A percentile compares a stretch with the other conserved stretches of the same genome.
Evolutionary conservation across 495 filamentous ascomycete genomes (phyloP).

Genomic region (Xylaria telfairii): DNA sequence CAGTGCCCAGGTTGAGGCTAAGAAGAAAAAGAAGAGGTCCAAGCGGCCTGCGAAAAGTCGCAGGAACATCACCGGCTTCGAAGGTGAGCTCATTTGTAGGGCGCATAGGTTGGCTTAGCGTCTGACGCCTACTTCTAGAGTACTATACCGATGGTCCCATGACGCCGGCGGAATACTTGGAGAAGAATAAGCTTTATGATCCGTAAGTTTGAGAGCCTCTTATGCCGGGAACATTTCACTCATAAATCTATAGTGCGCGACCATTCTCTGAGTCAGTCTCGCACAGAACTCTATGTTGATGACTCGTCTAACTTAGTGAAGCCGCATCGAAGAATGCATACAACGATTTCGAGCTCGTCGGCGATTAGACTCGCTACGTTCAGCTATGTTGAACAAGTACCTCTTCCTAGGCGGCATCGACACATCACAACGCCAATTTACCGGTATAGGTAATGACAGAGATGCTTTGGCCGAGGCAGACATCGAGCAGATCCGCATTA

Average conservation of each 20-base stretch:
- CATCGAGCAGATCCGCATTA: conserved; percentile 65
- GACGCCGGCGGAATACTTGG: conserved; percentile 69
- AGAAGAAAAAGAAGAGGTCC: conserved; percentile 41
- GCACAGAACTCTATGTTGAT: neutral
- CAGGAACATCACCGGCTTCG: conserved; percentile 48
- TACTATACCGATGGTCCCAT: conserved; percentile 80
- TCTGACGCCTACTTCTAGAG: conserved; percentile 48
- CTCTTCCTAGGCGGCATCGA: conserved; percentile 85
- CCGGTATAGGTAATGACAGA: conserved; percentile 61
- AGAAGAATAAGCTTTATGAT: conserved; percentile 62
- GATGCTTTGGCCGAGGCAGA: conserved; percentile 58
- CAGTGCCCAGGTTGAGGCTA: conserved; percentile 3
- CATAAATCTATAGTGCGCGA: conserved; percentile 33
- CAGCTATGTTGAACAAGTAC: conserved; percentile 76
- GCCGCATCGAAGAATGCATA: conserved; percentile 85
- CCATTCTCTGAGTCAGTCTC: conserved; percentile 48
- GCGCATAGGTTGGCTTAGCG: neutral
- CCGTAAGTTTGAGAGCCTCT: conserved; percentile 42
- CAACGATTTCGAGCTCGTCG: conserved; percentile 79
- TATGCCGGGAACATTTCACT: neutral
- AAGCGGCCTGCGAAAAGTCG: conserved; percentile 41
- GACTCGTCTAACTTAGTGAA: conserved; percentile 37
- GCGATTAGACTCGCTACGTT: conserved; percentile 67
- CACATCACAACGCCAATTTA: conserved; percentile 68
- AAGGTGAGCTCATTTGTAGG: conserved; percentile 41